Percentiles rank a stretch among this genome's conserved stretches.
Evolutionary conservation across 441 rosid genomes (phyloP).

Genomic region (Iberis amara): DNA sequence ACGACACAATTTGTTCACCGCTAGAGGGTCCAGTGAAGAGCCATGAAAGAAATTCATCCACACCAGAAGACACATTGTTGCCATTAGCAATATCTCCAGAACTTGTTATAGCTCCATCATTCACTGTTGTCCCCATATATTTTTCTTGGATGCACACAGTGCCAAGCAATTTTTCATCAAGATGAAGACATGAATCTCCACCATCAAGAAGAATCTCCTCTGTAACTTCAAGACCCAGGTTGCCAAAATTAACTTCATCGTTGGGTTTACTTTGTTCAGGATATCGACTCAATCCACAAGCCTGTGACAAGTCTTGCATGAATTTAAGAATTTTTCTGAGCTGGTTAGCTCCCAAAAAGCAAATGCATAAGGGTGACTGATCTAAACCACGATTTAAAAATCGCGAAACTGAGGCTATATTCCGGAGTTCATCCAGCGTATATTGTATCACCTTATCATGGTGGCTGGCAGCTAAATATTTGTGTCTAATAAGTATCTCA

Average conservation of each 20-base stretch:
- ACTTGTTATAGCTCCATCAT: conserved; percentile 31
- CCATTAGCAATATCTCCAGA: conserved; percentile 32
- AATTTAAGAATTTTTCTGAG: conserved; percentile 76
- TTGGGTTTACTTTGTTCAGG: conserved; percentile 39
- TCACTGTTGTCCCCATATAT: conserved; percentile 26
- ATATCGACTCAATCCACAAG: conserved; percentile 67
- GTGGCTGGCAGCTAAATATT: conserved; percentile 72
- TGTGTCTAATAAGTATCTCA: conserved; percentile 62
- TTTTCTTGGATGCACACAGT: conserved; percentile 32
- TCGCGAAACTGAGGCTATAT: conserved; percentile 50
- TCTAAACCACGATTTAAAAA: conserved; percentile 55
- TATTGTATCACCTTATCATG: conserved; percentile 66
- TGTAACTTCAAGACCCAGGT: conserved; percentile 37
- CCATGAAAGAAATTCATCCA: conserved; percentile 70
- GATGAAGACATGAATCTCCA: conserved; percentile 49
- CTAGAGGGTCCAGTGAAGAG: conserved; percentile 73
- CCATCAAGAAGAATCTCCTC: conserved; percentile 61
- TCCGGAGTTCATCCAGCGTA: conserved; percentile 68
- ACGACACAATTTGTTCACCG: conserved; percentile 54
- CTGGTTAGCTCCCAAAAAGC: conserved; percentile 74
- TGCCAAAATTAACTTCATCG: conserved; percentile 41
- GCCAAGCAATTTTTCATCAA: conserved; percentile 52
- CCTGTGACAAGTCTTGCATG: conserved; percentile 75
- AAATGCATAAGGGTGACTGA: conserved; percentile 65
- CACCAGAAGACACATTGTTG: conserved; percentile 35